A percentile compares a stretch with the other conserved stretches of the same genome.
These are phyloP conservation scores for Omphalotus olearius DNA, from an alignment of 1,284 basidiomycete genomes.

Conservation along the genomic window DNA sequence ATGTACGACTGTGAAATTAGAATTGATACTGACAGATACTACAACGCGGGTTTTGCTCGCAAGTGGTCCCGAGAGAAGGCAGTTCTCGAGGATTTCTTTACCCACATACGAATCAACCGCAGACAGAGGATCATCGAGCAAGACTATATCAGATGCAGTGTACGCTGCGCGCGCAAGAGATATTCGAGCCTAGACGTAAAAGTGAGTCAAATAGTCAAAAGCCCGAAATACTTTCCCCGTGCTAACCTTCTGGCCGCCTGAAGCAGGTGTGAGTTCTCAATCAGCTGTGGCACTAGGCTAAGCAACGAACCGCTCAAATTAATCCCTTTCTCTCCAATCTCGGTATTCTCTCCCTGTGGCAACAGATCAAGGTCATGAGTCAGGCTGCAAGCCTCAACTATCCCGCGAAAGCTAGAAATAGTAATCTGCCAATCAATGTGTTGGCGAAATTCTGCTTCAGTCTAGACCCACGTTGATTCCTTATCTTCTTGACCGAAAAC, in stretches of 20 bases:
- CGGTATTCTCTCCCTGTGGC: conserved; percentile 48
- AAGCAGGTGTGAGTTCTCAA: background rate
- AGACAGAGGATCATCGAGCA: conserved; percentile 49
- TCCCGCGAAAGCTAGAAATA: conserved; percentile 7
- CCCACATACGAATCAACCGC: conserved; percentile 54
- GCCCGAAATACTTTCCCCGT: background rate
- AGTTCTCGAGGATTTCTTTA: conserved; percentile 40
- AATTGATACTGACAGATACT: conserved; percentile 31
- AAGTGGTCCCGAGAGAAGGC: conserved; percentile 40
- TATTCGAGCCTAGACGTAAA: conserved; percentile 50
- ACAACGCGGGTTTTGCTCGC: conserved; percentile 48
- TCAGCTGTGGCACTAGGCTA: background rate
- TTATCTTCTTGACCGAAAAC: conserved; percentile 45
- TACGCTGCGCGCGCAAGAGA: conserved; percentile 65
- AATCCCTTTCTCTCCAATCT: conserved; percentile 67
- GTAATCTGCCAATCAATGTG: no score
- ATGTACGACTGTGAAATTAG: no score
- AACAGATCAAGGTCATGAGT: conserved; percentile 48
- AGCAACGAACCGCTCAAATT: conserved; percentile 24
- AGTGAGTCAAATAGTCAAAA: conserved; percentile 30
- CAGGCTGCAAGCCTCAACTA: conserved; percentile 43
- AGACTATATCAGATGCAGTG: conserved; percentile 52
- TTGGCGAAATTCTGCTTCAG: conserved; percentile 13
- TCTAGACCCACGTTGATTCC: conserved; percentile 25
- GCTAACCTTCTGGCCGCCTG: conserved; percentile 33